These are phyloP conservation scores for Flaveria trinervia DNA, from an alignment of 129 eudicot species.

Conservation along the genomic window DNA sequence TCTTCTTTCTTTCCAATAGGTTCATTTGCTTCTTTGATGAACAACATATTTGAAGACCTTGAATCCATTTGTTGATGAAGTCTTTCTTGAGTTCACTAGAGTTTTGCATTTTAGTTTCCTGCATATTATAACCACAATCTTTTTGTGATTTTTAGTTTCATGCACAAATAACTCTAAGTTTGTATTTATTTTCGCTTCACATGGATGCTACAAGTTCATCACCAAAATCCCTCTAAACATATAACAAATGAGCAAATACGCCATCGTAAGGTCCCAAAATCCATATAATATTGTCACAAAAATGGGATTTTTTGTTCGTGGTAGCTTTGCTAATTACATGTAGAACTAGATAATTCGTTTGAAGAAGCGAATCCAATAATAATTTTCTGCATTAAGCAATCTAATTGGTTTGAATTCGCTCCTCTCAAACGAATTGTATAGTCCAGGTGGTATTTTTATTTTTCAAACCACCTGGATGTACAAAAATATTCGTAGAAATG, in stretches of 20 bases:
- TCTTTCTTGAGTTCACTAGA: conserved; percentile 44
- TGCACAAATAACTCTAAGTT: not conserved
- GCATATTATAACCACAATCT: not conserved
- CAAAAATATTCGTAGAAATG: not conserved
- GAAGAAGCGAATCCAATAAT: too few species aligned
- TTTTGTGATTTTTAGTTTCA: not conserved
- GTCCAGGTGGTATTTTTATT: too few species aligned
- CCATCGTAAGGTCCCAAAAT: not conserved
- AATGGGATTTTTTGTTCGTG: too few species aligned
- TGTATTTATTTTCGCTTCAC: not conserved
- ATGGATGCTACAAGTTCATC: not conserved
- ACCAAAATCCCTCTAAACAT: not conserved
- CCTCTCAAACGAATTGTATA: too few species aligned
- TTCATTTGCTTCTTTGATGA: conserved; percentile 56
- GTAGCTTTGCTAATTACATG: too few species aligned
- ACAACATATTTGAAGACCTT: conserved; percentile 54
- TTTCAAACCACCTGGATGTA: too few species aligned
- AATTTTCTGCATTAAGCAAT: too few species aligned
- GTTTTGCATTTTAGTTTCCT: conserved; percentile 37
- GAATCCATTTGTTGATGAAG: conserved; percentile 65
- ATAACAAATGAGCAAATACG: not conserved
- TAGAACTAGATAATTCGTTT: too few species aligned
- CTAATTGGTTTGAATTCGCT: too few species aligned
- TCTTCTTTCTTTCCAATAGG: conserved; percentile 58
- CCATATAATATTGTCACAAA: not conserved